Base-by-base conservation (phyloP, 345 rosid species). In the Brassica juncea region DNA sequence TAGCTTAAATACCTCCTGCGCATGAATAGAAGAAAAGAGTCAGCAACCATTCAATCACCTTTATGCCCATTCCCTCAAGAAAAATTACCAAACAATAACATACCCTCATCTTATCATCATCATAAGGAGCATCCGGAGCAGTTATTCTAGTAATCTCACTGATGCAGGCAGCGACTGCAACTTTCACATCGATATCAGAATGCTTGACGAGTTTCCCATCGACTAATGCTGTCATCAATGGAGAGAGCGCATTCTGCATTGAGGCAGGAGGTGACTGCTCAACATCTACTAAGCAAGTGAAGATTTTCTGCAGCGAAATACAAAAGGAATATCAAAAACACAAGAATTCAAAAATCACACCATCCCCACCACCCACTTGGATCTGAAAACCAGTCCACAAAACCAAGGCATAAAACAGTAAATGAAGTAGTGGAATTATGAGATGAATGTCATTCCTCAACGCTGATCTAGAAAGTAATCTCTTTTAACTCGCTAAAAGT, bases 81-180 rank as follows among this genome's bases (percentile, higher is more conserved):
- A 44, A 73, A 27, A 6, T 6, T 37, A 49, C 9, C 31, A 55
- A 15, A 59, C 64, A 21, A 76, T 31, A 30, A 4, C 68, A 68
- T 76, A 96, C 99, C 94, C 84, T 96, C 99, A 96, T 93, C 80
- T 80, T 83, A 0, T 92, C 97, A 86, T 96, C 98, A 21, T 86
- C 91, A 76, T 88, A 96, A 15, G 99, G 99, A 78, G 97, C 98
- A 6, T 96, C 99, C 0, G 99, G 99, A 25, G 99, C 99, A 58
- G 98, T 96, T 73, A 96, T 96, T 85, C 99, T 88, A 14, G 97
- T 96, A 78, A 93, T 90, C 88, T 96, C 99, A 80, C 97, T 92
- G 77, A 96, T 92, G 86, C 98, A 96, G 39, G 95, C 86, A 52
- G 97, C 97, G 57, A 93, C 98, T 19, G 97, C 89, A 82, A 90